Conservation (phyloP, 1,139 yeast species). For the Debaryomyces robertsiae region DNA sequence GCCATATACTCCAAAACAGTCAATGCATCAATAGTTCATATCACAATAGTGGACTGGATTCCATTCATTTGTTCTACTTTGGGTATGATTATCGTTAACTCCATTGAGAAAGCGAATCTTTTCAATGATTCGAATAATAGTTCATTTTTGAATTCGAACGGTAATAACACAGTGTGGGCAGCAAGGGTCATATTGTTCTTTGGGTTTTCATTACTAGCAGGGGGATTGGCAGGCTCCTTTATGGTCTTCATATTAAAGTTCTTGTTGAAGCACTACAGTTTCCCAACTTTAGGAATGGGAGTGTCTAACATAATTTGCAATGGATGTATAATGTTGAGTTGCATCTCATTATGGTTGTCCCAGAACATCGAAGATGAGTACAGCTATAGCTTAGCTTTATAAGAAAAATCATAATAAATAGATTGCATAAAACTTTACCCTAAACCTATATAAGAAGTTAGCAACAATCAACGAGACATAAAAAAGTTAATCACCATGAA, state of each 20-base stretch:
- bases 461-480: conserved; percentile 2
- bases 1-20: conserved; percentile 82
- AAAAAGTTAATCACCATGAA: conserved; percentile 7
- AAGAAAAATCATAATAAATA: conserved; percentile 20
- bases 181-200: conserved; percentile 86
- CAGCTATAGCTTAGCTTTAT: conserved; percentile 84
- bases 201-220: conserved; percentile 91
- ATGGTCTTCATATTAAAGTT: conserved; percentile 86
- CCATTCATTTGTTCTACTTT: conserved; percentile 86
- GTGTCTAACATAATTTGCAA: conserved; percentile 84
- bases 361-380: conserved; percentile 96
- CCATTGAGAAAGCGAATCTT: conserved; percentile 83
- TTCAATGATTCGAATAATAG: conserved; percentile 53
- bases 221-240: conserved; percentile 91
- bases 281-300: conserved; percentile 96
- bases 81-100: conserved; percentile 90
- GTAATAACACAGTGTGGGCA: conserved; percentile 77
- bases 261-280: conserved; percentile 70
- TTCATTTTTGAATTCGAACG: conserved; percentile 53
- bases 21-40: conserved; percentile 84
- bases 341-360: conserved; percentile 86
- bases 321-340: conserved; percentile 79
- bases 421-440: conserved; percentile 4
- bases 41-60: conserved; percentile 92
- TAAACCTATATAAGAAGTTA: conserved; percentile 2